Percentiles rank a stretch among this genome's conserved stretches.
phyloP scores from a whole-genome alignment of 495 filamentous ascomycete genomes.

The Aspergillus baeticus region DNA sequence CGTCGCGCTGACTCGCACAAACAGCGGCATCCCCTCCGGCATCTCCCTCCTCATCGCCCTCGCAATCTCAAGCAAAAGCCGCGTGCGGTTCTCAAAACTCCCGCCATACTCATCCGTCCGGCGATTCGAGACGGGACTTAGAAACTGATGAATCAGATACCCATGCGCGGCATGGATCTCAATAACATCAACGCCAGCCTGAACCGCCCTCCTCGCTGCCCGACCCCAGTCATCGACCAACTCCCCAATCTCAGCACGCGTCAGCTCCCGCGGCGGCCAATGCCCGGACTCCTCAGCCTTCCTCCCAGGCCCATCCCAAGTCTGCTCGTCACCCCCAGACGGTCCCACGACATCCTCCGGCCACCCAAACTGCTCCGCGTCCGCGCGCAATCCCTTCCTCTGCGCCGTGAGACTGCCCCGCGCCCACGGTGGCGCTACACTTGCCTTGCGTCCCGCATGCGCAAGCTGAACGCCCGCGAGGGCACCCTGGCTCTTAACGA shows the following conservation, averaged over 20 bases:
- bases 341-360: conserved; percentile 25
- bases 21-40: conserved; percentile 57
- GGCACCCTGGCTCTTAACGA: conserved; percentile 56
- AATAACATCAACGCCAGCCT: conserved; percentile 55
- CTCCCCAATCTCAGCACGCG: too few relatives aligned
- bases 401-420: not conserved
- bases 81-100: conserved; percentile 58
- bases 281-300: too few relatives aligned
- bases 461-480: conserved; percentile 60
- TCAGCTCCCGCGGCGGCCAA: not conserved
- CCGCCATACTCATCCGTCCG: conserved; percentile 64
- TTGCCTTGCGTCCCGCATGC: conserved; percentile 63
- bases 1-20: conserved; percentile 58
- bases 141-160: conserved; percentile 63
- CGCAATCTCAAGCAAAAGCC: conserved; percentile 57
- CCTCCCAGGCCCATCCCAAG: conserved; percentile 25
- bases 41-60: conserved; percentile 52
- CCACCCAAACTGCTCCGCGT: conserved; percentile 19
- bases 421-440: conserved; percentile 54
- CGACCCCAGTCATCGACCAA: too few relatives aligned
- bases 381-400: not conserved
- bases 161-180: conserved; percentile 61
- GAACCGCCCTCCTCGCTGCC: not conserved
- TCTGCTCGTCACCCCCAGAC: conserved; percentile 4
- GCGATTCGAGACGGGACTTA: conserved; percentile 59